phyloP scores from a whole-genome alignment of 2,329 filamentous ascomycete species.

The Epichloe gansuensis region DNA sequence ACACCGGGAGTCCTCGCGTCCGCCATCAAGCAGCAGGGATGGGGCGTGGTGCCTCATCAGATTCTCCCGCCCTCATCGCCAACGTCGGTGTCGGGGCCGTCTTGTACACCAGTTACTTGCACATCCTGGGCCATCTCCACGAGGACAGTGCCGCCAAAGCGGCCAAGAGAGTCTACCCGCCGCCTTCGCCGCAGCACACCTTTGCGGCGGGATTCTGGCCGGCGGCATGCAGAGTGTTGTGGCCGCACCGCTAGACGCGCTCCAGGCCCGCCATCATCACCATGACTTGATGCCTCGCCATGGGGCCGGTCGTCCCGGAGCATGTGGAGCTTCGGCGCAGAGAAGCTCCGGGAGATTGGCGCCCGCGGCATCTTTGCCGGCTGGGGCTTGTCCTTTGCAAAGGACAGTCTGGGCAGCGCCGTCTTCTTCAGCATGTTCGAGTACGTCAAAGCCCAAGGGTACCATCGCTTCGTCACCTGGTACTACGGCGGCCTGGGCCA shows the following conservation, averaged over 20 bases:
- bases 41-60: constrained; percentile 63
- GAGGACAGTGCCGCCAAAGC: constrained; percentile 44
- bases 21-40: constrained; percentile 58
- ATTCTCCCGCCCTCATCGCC: constrained; percentile 65
- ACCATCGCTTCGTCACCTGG: constrained; percentile 58
- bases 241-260: constrained; percentile 63
- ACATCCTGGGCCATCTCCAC: constrained; percentile 54
- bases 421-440: constrained; percentile 68
- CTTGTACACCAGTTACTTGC: constrained; percentile 64
- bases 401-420: constrained; percentile 57
- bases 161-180: constrained; percentile 55
- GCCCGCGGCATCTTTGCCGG: constrained; percentile 61
- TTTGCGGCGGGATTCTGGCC: constrained; percentile 60
- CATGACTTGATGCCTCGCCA: constrained; percentile 32
- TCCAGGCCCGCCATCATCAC: constrained; percentile 61
- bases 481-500: constrained; percentile 52
- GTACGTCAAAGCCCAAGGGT: constrained; percentile 59
- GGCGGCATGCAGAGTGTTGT: constrained; percentile 58
- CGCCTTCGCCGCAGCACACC: constrained; percentile 49
- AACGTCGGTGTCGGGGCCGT: constrained; percentile 65
- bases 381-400: constrained; percentile 55
- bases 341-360: constrained; percentile 57
- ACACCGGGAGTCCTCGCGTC: constrained; percentile 58
- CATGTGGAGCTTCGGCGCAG: constrained; percentile 61
- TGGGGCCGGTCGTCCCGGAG: constrained; percentile 35